phyloP scores from a whole-genome alignment of 2,329 filamentous ascomycete species.

The Aphanocladium album region DNA sequence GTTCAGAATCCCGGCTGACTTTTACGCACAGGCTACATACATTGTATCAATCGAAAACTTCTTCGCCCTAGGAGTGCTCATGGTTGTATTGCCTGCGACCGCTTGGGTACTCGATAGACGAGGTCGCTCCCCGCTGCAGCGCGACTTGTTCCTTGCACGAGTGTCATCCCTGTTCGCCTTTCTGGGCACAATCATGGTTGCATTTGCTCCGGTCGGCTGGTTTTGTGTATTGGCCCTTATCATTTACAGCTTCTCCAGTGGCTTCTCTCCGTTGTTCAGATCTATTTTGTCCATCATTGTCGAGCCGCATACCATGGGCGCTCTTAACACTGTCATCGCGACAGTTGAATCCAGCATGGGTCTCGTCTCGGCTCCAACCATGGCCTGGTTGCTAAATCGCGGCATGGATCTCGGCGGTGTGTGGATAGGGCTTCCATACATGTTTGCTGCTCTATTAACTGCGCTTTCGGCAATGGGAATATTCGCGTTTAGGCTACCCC shows the following conservation, averaged over 20 bases:
- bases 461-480: constrained; percentile 25
- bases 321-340: constrained; percentile 47
- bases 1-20: too few species aligned
- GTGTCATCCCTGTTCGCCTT: constrained; percentile 27
- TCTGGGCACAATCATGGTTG: constrained; percentile 33
- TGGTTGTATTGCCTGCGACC: constrained; percentile 32
- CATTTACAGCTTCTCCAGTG: constrained; percentile 40
- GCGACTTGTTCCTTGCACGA: constrained; percentile 38
- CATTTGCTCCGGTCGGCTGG: constrained; percentile 29
- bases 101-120: constrained; percentile 29
- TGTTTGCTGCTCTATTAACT: constrained; percentile 32
- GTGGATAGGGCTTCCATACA: constrained; percentile 47
- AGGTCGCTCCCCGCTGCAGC: constrained; percentile 26
- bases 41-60: constrained; percentile 34
- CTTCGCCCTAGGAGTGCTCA: constrained; percentile 33
- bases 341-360: constrained; percentile 46
- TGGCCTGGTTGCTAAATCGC: constrained; percentile 41
- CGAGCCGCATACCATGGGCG: constrained; percentile 48
- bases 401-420: constrained; percentile 42
- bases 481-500: constrained; percentile 25
- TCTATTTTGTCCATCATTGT: constrained; percentile 50
- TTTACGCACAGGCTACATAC: constrained; percentile 31
- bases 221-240: constrained; percentile 37
- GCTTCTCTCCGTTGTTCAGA: constrained; percentile 39
- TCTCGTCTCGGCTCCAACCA: constrained; percentile 40